Percentiles rank a stretch among this genome's conserved stretches.
phyloP scores from a whole-genome alignment of 2,329 filamentous ascomycete species.

The Fusarium torreyae region DNA sequence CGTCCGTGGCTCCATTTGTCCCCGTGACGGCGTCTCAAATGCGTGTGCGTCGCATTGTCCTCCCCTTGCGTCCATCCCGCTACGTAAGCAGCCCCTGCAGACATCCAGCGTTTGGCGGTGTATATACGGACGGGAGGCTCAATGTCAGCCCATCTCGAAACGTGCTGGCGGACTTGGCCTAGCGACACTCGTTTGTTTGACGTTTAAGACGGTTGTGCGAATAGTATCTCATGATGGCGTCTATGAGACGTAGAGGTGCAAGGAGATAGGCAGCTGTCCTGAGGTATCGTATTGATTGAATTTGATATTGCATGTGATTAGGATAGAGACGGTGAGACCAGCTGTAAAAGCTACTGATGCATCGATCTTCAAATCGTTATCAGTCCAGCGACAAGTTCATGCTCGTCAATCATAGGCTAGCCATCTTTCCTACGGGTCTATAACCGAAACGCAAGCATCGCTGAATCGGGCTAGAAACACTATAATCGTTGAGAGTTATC shows the following conservation, averaged over 20 bases:
- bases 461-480: conserved; percentile 42
- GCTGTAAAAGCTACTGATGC: conserved; percentile 24
- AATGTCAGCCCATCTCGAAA: conserved; percentile 41
- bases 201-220: conserved; percentile 23
- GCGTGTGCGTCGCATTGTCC: conserved; percentile 30
- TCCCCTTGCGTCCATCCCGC: conserved; percentile 44
- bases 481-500: conserved; percentile 33
- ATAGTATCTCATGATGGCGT: conserved; percentile 28
- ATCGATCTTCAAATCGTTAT: conserved; percentile 39
- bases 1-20: conserved; percentile 20
- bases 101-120: conserved; percentile 44
- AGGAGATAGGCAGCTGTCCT: conserved; percentile 14
- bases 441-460: conserved; percentile 36
- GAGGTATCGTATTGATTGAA: conserved; percentile 8
- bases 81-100: conserved; percentile 32
- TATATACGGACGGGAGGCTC: conserved; percentile 39
- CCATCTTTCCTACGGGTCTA: conserved; percentile 42
- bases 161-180: conserved; percentile 22
- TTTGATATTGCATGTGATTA: conserved; percentile 36
- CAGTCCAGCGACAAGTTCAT: conserved; percentile 43
- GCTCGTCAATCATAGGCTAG: conserved; percentile 37
- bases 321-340: conserved; percentile 39
- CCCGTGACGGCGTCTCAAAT: conserved; percentile 26
- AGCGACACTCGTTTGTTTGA: conserved; percentile 7
- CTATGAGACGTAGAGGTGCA: conserved; percentile 1